A percentile compares a stretch with the other conserved stretches of the same genome.
These are phyloP conservation scores for Tetracladium maxilliforme DNA, from an alignment of 2,329 filamentous ascomycete species.

Conservation along the genomic window DNA sequence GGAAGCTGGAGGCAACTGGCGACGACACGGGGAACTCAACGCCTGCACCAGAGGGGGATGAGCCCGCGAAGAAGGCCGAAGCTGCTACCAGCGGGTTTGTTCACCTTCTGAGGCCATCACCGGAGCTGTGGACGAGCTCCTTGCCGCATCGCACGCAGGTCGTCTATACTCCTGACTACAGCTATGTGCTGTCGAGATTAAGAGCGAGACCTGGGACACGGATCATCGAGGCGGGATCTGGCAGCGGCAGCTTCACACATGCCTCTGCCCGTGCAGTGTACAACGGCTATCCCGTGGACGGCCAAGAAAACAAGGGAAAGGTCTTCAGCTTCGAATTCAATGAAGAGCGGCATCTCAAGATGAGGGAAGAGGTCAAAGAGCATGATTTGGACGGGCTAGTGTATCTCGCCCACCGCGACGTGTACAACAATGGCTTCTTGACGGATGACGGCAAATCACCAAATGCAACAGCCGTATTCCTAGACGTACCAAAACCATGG, in stretches of 20 bases:
- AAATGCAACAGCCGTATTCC: slow-evolving; percentile 56
- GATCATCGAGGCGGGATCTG: slow-evolving; percentile 69
- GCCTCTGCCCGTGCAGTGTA: slow-evolving; percentile 64
- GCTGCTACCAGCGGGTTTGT: slow-evolving; percentile 56
- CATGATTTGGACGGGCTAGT: slow-evolving; percentile 55
- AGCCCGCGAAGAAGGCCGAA: slow-evolving; percentile 28
- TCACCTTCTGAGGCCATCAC: slow-evolving; percentile 65
- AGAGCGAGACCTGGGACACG: slow-evolving; percentile 57
- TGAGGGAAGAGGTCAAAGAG: slow-evolving; percentile 52
- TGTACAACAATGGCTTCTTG: slow-evolving; percentile 62
- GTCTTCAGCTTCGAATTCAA: slow-evolving; percentile 80
- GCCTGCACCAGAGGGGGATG: slow-evolving; percentile 5
- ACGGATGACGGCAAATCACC: slow-evolving; percentile 35
- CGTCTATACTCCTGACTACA: slow-evolving; percentile 78
- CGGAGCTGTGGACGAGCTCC: slow-evolving; percentile 69
- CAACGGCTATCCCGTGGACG: slow-evolving; percentile 40
- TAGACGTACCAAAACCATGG: slow-evolving; percentile 74
- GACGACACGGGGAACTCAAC: slow-evolving; percentile 24
- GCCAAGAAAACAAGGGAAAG: slow-evolving; percentile 31
- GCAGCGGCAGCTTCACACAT: slow-evolving; percentile 75
- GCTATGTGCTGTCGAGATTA: slow-evolving; percentile 66
- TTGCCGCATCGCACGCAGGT: slow-evolving; percentile 74
- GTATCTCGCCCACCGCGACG: slow-evolving; percentile 62
- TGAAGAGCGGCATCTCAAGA: slow-evolving; percentile 52
- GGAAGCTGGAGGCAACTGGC: slow-evolving; percentile 30